phyloP scores from a whole-genome alignment of 1,284 basidiomycete genomes.

The Cerioporus squamosus region DNA sequence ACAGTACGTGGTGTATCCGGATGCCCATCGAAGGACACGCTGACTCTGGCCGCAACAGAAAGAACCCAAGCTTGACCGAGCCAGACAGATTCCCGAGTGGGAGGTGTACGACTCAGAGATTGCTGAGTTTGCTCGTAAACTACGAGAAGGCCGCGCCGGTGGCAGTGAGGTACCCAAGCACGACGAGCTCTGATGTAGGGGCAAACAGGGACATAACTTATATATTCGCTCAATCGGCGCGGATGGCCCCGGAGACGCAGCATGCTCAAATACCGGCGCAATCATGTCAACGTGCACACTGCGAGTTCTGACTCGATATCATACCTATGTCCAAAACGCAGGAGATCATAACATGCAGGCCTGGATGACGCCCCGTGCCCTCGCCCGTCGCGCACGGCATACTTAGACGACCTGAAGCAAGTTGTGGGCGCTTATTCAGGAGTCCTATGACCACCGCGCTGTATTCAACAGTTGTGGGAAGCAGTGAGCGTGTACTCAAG shows the following conservation, averaged over 20 bases:
- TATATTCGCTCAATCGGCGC: not conserved
- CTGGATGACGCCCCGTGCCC: too few species aligned
- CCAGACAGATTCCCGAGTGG: constrained; percentile 97
- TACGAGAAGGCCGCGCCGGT: not conserved
- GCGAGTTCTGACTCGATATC: too few species aligned
- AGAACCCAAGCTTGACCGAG: constrained; percentile 94
- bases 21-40: not conserved
- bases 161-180: not conserved
- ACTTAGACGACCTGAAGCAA: too few species aligned
- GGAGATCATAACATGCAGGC: too few species aligned
- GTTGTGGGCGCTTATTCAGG: too few species aligned
- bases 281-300: too few species aligned
- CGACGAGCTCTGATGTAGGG: not conserved
- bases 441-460: too few species aligned
- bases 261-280: not conserved
- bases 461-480: too few species aligned
- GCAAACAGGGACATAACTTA: not conserved
- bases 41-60: constrained; percentile 55
- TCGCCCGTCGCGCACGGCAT: too few species aligned
- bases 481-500: too few species aligned
- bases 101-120: constrained; percentile 88
- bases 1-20: constrained; percentile 56
- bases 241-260: too few species aligned
- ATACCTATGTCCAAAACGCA: too few species aligned
- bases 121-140: constrained; percentile 65